A percentile compares a stretch with the other conserved stretches of the same genome.
Conservation (phyloP, 2,329 filamentous ascomycete species). For the Pyrenophora graminea region DNA sequence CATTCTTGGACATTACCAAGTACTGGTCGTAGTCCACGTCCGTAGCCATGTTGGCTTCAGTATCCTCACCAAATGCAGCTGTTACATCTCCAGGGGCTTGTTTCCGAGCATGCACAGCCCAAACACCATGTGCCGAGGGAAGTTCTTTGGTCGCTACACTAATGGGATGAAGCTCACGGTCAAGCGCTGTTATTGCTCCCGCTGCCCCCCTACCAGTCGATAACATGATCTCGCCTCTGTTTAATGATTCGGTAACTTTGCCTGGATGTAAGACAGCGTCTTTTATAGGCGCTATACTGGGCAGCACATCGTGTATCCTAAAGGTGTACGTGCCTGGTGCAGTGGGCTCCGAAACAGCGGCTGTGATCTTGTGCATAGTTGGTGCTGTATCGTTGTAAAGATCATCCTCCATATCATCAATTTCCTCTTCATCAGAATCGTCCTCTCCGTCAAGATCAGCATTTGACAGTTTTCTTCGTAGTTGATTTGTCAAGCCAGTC, state of each 20-base stretch:
- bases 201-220: slow-evolving; percentile 67
- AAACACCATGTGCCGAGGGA: slow-evolving; percentile 74
- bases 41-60: slow-evolving; percentile 44
- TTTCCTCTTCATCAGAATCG: slow-evolving; percentile 61
- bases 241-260: slow-evolving; percentile 27
- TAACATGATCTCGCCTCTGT: slow-evolving; percentile 58
- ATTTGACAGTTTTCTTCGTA: slow-evolving; percentile 64
- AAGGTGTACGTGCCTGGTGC: slow-evolving; percentile 72
- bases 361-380: slow-evolving; percentile 47
- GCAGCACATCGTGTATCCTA: slow-evolving; percentile 73
- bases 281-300: slow-evolving; percentile 78
- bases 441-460: slow-evolving; percentile 60
- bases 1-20: slow-evolving; percentile 76
- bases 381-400: slow-evolving; percentile 64
- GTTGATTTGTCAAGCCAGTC: slow-evolving; percentile 64
- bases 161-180: slow-evolving; percentile 74
- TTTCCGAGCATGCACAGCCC: slow-evolving; percentile 76
- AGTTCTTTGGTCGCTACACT: slow-evolving; percentile 72
- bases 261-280: slow-evolving; percentile 68
- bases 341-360: slow-evolving; percentile 45
- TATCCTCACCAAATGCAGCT: slow-evolving; percentile 51
- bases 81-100: slow-evolving; percentile 63
- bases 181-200: slow-evolving; percentile 75
- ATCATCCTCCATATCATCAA: slow-evolving; percentile 62
- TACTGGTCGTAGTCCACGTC: slow-evolving; percentile 74